Evolutionary conservation across 768 basidiomycete genomes (phyloP), one percentile per base, ranked within the genome.

Genomic region (Termitomyces sp.): DNA sequence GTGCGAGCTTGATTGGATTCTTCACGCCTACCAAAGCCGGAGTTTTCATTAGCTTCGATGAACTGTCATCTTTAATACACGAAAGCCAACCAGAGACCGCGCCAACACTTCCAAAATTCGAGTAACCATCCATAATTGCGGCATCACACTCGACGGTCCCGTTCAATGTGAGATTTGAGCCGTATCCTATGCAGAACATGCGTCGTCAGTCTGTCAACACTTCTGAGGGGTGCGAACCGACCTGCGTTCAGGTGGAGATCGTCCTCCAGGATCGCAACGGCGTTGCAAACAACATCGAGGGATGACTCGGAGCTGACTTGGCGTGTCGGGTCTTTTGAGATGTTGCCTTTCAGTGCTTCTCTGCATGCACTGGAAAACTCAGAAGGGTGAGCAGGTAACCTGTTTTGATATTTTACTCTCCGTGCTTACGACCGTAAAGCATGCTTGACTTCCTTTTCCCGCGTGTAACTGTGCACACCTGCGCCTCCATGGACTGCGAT

Each of bases 111-210:
- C 89, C 91, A 66, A 88, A 93, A 44, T 65, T 62, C 36, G 63
- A 66, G 16, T 27, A 44, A 3, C 68, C 70, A 24, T 80, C 79
- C 84, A 90, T 89, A 56, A 92, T 74, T 13, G 88, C 79, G 8
- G 91, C 90, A 63, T 93, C 91, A 63, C 91, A 92, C 71, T 93
- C 91, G 18, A 92, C 90, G 2, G 72, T 74, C 14, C 92, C 90
- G n/a, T 81, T 75, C 3, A 86, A 61, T 0, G 88, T 91, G 46
- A 93, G 72, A 67, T 92, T 93, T 2, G 91, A 90, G 4, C 92
- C 90, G 59, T 79, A 83, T 1, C 90, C 89, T 86, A 29, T 5
- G 14, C 7, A 22, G 34, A 27, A 43, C 46, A 26, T 27, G 37
- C 27, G 31, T 20, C 22, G 42, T 61, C 22, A 29, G 22, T 36